Evolutionary conservation across 345 rosid genomes (phyloP), one percentile per base, ranked within the genome.

Genomic region (Aquilaria yunnanensis): DNA sequence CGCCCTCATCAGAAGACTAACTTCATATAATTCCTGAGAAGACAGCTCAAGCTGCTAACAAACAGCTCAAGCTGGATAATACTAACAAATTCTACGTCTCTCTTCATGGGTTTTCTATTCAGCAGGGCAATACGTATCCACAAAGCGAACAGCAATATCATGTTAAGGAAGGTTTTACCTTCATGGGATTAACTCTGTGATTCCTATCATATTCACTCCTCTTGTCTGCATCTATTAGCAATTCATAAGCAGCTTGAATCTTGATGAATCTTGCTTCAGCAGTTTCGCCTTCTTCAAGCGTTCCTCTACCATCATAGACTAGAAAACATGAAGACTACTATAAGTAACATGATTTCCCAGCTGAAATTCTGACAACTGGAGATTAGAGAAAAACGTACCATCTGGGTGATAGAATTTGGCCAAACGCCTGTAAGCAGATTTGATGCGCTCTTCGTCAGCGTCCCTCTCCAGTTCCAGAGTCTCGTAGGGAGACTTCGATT

Each of bases 191-290:
- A 52, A 80, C 89, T 59, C 88, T 72, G 70, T 88, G 83, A 68
- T 90, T 97, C 80, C 64, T 74, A 70, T 93, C 99, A 23, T 93
- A 93, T 48, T 86, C 83, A 70, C 80, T 77, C 59, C 85, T 78
- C 64, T 81, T 82, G 14, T 86, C 97, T 31, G 65, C 81, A 72
- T 90, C 96, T 79, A 88, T 73, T 13, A 94, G 95, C 79, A 94
- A 70, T 78, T 94, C 99, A 54, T 94, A 94, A 30, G 99, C 99
- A 50, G 96, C 99, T 68, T 94, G 99, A 74, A 94, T 90, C 85
- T 88, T 94, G 60, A 94, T 94, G 83, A 94, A 94, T 77, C 96
- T 88, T 61, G 82, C 70, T 86, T 90, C 99, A 57, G 99, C 92
- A 23, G 97, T 86, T 72, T 90, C 99, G 70, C 96, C 99, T 81